Evolutionary conservation across 352 stramenopile species (phyloP).

Genomic region (Peronospora destructor): DNA sequence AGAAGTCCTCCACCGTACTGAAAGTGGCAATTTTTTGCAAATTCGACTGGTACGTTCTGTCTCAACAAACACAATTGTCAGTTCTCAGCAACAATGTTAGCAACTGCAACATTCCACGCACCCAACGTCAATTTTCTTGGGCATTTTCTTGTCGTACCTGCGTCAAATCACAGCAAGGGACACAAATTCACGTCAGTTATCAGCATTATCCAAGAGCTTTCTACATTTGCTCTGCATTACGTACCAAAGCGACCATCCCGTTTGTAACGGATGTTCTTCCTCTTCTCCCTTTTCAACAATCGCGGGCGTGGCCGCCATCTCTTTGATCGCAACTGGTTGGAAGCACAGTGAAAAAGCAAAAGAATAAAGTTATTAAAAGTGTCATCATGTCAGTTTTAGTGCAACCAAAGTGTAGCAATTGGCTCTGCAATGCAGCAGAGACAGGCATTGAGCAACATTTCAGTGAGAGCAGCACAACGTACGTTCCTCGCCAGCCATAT

Average conservation of each 20-base stretch:
- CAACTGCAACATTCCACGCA: slow-evolving; percentile 27
- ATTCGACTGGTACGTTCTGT: slow-evolving; percentile 39
- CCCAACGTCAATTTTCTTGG: slow-evolving; percentile 85
- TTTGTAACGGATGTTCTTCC: slow-evolving; percentile 82
- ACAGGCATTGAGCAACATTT: background rate
- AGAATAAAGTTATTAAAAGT: background rate
- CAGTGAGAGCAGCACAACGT: slow-evolving; percentile 9
- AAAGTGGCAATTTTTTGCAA: slow-evolving; percentile 88
- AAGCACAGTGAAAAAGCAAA: background rate
- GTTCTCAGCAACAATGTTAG: background rate
- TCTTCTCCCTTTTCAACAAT: slow-evolving; percentile 35
- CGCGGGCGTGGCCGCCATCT: slow-evolving; percentile 16
- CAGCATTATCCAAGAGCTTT: background rate
- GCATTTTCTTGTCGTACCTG: slow-evolving; percentile 93
- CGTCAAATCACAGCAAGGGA: slow-evolving; percentile 6
- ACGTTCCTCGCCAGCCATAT: slow-evolving; percentile 31
- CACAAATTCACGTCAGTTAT: background rate
- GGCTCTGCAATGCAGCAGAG: background rate
- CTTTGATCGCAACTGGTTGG: slow-evolving; percentile 23
- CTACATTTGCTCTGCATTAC: slow-evolving; percentile 2
- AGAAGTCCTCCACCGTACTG: slow-evolving; percentile 89
- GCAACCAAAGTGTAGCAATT: background rate
- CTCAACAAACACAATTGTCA: slow-evolving; percentile 1
- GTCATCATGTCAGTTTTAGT: background rate
- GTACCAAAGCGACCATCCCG: slow-evolving; percentile 85